These are phyloP conservation scores for Nitzschia putrida DNA, from an alignment of 108 stramenopile species.

Conservation along the genomic window DNA sequence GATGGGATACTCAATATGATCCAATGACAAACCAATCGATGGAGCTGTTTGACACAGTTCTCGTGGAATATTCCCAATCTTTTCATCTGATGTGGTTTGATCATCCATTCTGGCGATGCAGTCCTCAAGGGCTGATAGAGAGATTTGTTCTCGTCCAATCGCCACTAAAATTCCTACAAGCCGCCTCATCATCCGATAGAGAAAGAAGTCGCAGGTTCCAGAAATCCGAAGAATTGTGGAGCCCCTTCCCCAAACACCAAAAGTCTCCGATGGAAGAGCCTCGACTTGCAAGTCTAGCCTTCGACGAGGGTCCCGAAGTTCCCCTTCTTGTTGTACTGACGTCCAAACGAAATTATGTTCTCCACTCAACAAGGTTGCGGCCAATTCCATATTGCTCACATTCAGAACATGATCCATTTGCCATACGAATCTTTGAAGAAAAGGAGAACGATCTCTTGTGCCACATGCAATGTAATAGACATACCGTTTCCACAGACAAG, in stretches of 20 bases:
- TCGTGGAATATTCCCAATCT: neutral
- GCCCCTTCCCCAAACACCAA: neutral
- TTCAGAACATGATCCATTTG: slow-evolving; percentile 6
- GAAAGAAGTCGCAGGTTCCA: slow-evolving; percentile 15
- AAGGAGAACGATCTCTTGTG: neutral
- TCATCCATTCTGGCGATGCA: neutral
- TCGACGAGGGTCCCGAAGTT: slow-evolving; percentile 3
- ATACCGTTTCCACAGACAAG: slow-evolving; percentile 13
- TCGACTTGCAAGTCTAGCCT: neutral
- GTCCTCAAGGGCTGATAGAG: neutral
- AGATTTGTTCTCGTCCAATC: slow-evolving; percentile 3
- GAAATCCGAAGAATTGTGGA: slow-evolving; percentile 1
- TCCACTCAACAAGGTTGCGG: slow-evolving; percentile 2
- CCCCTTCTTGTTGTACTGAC: slow-evolving; percentile 14
- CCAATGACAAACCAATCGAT: slow-evolving; percentile 2
- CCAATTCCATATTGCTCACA: slow-evolving; percentile 1
- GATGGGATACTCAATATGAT: slow-evolving; percentile 17
- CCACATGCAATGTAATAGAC: slow-evolving; percentile 7
- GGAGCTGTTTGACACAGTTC: slow-evolving; percentile 7
- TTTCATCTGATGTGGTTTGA: no score
- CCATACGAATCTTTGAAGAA: slow-evolving; percentile 6
- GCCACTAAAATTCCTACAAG: slow-evolving; percentile 7
- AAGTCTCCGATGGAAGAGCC: neutral
- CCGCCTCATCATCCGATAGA: slow-evolving; percentile 22
- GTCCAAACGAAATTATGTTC: slow-evolving; percentile 14